These are phyloP conservation scores for Chrysosphaeria jannelii DNA, from an alignment of 2,329 filamentous ascomycete genomes.

Conservation along the genomic window DNA sequence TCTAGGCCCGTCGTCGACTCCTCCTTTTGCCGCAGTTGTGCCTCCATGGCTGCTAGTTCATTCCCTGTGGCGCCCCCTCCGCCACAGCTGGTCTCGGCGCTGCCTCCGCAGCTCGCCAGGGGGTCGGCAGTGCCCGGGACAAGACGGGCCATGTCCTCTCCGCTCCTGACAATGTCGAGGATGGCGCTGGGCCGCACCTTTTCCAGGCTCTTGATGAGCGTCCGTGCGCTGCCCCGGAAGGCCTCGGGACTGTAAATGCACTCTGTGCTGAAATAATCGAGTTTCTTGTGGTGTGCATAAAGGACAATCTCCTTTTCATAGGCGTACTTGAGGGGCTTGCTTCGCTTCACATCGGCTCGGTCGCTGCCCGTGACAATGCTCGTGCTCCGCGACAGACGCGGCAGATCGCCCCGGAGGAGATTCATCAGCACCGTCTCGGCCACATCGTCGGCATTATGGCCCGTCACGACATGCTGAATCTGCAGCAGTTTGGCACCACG, in stretches of 20 bases:
- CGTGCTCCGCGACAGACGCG: conserved; percentile 62
- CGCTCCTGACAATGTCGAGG: conserved; percentile 74
- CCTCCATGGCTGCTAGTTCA: conserved; percentile 64
- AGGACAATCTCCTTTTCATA: conserved; percentile 98
- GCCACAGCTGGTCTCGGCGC: conserved; percentile 12
- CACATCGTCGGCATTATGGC: conserved; percentile 91
- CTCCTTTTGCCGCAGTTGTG: conserved; percentile 34
- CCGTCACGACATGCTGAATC: conserved; percentile 83
- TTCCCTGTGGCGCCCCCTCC: conserved; percentile 51
- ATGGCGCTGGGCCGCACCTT: conserved; percentile 82
- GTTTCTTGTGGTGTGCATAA: conserved; percentile 84
- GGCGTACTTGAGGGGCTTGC: conserved; percentile 90
- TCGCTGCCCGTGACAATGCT: conserved; percentile 59
- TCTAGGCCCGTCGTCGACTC: conserved; percentile 27
- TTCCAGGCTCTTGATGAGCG: conserved; percentile 83
- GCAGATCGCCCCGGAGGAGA: conserved; percentile 63
- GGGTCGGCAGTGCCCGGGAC: conserved; percentile 26
- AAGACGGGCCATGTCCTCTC: conserved; percentile 85
- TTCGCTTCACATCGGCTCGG: conserved; percentile 70
- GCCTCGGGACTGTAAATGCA: conserved; percentile 97
- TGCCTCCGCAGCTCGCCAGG: too few relatives aligned
- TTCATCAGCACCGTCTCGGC: conserved; percentile 98
- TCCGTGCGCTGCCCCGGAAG: conserved; percentile 73
- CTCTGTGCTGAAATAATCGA: conserved; percentile 96
- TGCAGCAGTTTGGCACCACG: conserved; percentile 64